Base-by-base conservation (phyloP, 345 rosid species). In the Populus deltoides region DNA sequence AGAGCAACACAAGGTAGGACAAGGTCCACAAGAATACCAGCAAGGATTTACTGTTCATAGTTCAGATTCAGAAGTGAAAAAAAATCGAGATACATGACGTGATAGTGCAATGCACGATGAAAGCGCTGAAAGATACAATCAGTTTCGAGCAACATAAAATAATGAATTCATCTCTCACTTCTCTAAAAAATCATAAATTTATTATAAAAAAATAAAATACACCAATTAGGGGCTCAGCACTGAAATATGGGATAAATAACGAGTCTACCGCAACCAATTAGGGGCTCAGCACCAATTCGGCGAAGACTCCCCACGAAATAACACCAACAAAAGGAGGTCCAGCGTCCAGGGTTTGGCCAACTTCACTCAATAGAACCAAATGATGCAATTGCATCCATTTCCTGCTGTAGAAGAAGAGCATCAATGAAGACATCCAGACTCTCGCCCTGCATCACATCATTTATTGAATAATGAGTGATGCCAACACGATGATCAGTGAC, bases 331-430 rank as follows among this genome's bases (percentile, higher is more conserved):
- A 45, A 45, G 51, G 5, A 68, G 69, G 79, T 31, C 55, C 45
- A 10, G 45, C 13, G 45, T 41, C 45, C 63, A 9, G 53, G 51
- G 69, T 31, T 35, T 18, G 10, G 15, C 63, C 9, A 66, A 24
- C 16, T 49, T 89, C 79, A 88, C 63, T 33, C 78, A 25, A 80
- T 71, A 15, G 89, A 87, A 85, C 92, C 86, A 84, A 96, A 96
- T 6, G 95, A 86, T 70, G 93, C 92, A 71, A 96, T 86, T 63
- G 97, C 99, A 77, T 96, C 98, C 97, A 94, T 92, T 86, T 97
- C 97, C 86, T 94, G 94, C 79, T 80, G 97, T 72, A 95, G 83
- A 86, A 92, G 95, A 77, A 91, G 97, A 10, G 97, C 95, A 7
- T 97, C 97, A 15, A 97, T 80, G 84, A 97, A 97, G 53, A 85